Evolutionary conservation across 352 stramenopile genomes (phyloP).

Genomic region (Phytopythium kandeliae): DNA sequence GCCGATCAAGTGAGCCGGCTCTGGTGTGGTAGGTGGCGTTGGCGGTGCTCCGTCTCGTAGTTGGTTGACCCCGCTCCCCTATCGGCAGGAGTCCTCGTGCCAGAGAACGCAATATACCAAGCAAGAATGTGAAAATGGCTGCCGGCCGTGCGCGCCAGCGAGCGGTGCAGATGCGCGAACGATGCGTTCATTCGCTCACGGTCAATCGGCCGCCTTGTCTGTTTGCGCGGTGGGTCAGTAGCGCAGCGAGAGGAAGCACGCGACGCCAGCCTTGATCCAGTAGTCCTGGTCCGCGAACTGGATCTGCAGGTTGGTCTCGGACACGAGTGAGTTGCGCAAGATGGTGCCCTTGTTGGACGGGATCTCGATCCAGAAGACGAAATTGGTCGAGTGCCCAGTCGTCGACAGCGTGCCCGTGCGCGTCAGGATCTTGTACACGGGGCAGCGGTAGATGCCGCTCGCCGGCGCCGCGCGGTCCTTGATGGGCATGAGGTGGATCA

Average conservation of each 20-base stretch:
- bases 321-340: conserved; percentile 82
- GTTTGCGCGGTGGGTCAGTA: no score
- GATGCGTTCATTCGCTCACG: neutral
- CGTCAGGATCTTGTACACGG: conserved; percentile 92
- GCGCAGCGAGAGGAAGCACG: conserved; percentile 84
- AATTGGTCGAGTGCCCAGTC: conserved; percentile 59
- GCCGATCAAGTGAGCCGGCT: conserved; percentile 44
- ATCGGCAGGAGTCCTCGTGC: neutral
- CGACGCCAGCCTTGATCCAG: conserved; percentile 93
- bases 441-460: conserved; percentile 83
- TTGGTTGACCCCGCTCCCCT: neutral
- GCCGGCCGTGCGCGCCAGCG: no score
- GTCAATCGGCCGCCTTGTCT: neutral
- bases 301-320: conserved; percentile 83
- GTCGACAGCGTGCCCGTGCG: conserved; percentile 47
- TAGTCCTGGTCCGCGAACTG: conserved; percentile 85
- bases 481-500: conserved; percentile 68
- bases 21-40: neutral
- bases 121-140: neutral
- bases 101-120: neutral
- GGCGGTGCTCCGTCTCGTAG: neutral
- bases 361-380: conserved; percentile 94
- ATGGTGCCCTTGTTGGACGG: conserved; percentile 68
- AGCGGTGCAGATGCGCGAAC: no score
- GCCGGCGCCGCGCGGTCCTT: conserved; percentile 54